phyloP scores from a whole-genome alignment of 345 rosid genomes.

The Eucalyptus sideroxylon region DNA sequence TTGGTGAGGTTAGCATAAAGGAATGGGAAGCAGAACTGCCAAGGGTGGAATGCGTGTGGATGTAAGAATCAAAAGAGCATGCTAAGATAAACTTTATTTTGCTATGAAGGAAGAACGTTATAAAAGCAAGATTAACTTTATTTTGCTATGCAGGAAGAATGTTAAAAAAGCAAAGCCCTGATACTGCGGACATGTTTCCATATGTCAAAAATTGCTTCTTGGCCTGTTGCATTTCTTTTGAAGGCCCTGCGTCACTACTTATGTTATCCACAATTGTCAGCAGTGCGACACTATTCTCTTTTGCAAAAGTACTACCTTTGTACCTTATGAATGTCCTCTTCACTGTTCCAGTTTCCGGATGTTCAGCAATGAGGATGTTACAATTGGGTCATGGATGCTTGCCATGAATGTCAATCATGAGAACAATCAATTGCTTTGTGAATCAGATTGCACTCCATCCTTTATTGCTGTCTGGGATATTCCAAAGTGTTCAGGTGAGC shows the following conservation, averaged over 20 bases:
- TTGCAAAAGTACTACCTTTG: neutral
- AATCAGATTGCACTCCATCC: slow-evolving; percentile 57
- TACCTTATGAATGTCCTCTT: neutral
- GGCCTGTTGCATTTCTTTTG: neutral
- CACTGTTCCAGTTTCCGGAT: slow-evolving; percentile 60
- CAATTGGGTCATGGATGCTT: slow-evolving; percentile 97
- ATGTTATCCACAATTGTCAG: neutral
- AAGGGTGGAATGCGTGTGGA: neutral
- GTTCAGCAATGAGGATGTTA: slow-evolving; percentile 98
- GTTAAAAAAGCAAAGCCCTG: neutral
- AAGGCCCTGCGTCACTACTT: neutral
- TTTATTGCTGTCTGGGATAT: slow-evolving; percentile 92
- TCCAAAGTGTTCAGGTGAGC: slow-evolving; percentile 91
- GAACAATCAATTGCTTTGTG: slow-evolving; percentile 59
- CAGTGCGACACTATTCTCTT: neutral
- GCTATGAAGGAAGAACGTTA: neutral
- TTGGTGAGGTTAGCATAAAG: neutral
- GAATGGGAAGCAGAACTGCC: neutral
- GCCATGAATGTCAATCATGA: slow-evolving; percentile 98
- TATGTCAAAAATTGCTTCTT: neutral
- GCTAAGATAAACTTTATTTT: neutral
- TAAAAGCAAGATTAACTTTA: neutral
- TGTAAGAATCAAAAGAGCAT: neutral
- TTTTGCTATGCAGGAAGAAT: neutral
- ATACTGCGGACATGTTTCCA: neutral